phyloP scores from a whole-genome alignment of 192 early-diverging fungal species.

The Borealophlyctis nickersoniae region DNA sequence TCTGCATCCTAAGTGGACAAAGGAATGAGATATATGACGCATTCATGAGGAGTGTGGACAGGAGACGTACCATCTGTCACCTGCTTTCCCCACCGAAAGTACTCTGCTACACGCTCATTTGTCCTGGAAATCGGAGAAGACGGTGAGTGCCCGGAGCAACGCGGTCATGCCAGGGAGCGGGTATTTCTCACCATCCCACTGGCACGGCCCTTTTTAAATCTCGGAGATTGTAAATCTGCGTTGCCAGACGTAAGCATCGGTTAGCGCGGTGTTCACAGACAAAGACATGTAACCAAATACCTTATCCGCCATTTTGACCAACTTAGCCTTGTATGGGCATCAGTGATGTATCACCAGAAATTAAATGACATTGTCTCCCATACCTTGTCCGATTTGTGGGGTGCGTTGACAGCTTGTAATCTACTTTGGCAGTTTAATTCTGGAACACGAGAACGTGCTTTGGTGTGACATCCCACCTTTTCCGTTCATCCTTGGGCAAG shows the following conservation, averaged over 20 bases:
- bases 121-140: constrained; percentile 22
- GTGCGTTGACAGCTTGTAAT: constrained; percentile 53
- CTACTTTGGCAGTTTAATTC: constrained; percentile 17
- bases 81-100: constrained; percentile 59
- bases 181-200: constrained; percentile 40
- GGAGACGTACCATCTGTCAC: constrained; percentile 48
- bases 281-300: constrained; percentile 4
- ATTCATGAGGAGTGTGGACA: neutral
- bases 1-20: constrained; percentile 31
- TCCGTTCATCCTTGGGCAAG: constrained; percentile 46
- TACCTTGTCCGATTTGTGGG: constrained; percentile 47
- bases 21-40: too few species aligned
- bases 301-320: constrained; percentile 68
- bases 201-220: constrained; percentile 47
- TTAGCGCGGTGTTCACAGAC: neutral
- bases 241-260: neutral
- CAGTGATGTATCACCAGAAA: constrained; percentile 8
- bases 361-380: constrained; percentile 2
- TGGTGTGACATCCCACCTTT: constrained; percentile 24
- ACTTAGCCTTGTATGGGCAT: constrained; percentile 53
- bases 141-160: neutral
- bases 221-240: constrained; percentile 52
- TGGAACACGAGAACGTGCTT: constrained; percentile 9
- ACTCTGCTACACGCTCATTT: constrained; percentile 43
- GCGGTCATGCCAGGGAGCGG: neutral